Evolutionary conservation across 1,139 yeast genomes (phyloP), one percentile per base, ranked within the genome.

Genomic region (Sporopachydermia cereana): DNA sequence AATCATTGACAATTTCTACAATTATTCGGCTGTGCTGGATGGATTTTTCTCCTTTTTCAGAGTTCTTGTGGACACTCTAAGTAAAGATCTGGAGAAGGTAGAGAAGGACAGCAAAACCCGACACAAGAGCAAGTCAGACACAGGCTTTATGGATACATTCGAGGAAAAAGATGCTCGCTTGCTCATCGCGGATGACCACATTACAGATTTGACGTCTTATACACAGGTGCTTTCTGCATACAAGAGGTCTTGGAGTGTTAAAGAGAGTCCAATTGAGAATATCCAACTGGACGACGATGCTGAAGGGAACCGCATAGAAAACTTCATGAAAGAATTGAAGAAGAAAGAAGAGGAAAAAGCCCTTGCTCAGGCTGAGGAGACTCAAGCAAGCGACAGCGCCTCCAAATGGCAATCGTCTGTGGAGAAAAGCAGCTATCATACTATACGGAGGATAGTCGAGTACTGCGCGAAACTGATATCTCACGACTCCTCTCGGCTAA

Each of bases 1-100:
- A 9, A 64, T 88, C 29, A 68, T 91, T 44, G 97, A 91, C 59
- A 70, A 79, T 41, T 89, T 81, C 54, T 95, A 89, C 62, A 94
- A 93, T 0, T 89, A 91, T 58, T 66, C 77, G 1, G 66, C 69
- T 16, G 64, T 91, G 21, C 79, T 85, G 43, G 79, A 80, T 48
- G 88, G 88, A 0, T 79, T 86, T 48, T 84, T 89, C 51, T 63
- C 72, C 3, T 81, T 85, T 0, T 84, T 89, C 54, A 74, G 73
- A 43, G 79, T 82, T 17, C 62, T 89, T 2, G 69, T 80, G 1
- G 63, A 63, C 17, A 84, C 82, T 54, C 68, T 82, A 12, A 60
- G 63, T 21, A 58, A 59, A 9, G 57, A 64, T 31, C 79, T 27
- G 24, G 7, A 41, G 27, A 16, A 41, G 27, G 34, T 41, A 4